phyloP scores from a whole-genome alignment of 169 alveolate genomes.

The Cryptosporidium canis region DNA sequence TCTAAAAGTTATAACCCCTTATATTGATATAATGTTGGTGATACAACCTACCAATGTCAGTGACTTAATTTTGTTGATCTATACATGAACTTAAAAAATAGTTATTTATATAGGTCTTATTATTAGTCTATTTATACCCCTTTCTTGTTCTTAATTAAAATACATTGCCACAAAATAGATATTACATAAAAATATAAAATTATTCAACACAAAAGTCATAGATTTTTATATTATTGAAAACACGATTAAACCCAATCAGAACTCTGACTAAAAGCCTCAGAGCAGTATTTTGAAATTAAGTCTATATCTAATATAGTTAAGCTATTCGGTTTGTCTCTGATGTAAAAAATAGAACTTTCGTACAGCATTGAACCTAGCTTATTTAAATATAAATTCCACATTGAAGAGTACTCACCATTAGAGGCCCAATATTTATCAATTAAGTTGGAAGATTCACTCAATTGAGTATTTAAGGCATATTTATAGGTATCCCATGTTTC shows the following conservation, averaged over 20 bases:
- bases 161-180: no score
- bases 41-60: no score
- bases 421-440: background rate
- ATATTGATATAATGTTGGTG: no score
- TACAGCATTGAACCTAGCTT: background rate
- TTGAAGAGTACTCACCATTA: background rate
- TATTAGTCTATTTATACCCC: no score
- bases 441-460: background rate
- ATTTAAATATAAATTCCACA: background rate
- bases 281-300: background rate
- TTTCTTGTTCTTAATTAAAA: no score
- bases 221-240: background rate
- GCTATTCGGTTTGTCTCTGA: background rate
- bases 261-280: background rate
- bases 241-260: no score
- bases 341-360: background rate
- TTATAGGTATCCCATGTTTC: conserved; percentile 29
- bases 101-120: no score
- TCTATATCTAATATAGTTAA: background rate
- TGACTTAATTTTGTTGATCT: no score
- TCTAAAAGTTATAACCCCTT: no score
- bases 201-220: background rate
- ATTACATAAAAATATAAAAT: no score
- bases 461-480: background rate
- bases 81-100: no score